Conservation (phyloP, 768 basidiomycete genomes). For the Grammothele lineata region DNA sequence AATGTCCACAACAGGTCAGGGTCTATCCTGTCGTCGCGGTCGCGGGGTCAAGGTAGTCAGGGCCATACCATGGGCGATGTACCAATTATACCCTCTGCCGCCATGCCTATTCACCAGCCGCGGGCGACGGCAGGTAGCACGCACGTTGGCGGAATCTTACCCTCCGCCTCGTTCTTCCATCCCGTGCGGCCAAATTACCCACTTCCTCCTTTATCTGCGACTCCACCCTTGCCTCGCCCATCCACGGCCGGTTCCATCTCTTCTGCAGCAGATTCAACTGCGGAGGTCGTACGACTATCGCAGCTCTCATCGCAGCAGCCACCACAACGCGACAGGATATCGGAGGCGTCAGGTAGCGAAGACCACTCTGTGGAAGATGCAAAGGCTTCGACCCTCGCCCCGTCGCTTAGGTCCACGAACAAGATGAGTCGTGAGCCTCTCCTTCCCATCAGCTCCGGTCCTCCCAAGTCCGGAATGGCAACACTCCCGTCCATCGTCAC, state of each 20-base stretch:
- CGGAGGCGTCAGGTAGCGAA: constrained; percentile 36
- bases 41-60: constrained; percentile 8
- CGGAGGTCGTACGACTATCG: constrained; percentile 38
- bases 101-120: constrained; percentile 19
- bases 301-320: constrained; percentile 30
- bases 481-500: constrained; percentile 24
- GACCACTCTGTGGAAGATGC: constrained; percentile 29
- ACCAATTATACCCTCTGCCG: constrained; percentile 17
- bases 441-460: constrained; percentile 44
- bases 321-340: constrained; percentile 27
- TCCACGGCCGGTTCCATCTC: constrained; percentile 25
- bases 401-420: constrained; percentile 32
- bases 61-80: constrained; percentile 11
- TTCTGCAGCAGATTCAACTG: constrained; percentile 21
- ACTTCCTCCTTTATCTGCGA: constrained; percentile 38
- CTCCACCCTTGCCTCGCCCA: constrained; percentile 28
- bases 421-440: constrained; percentile 75
- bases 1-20: constrained; percentile 8
- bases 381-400: constrained; percentile 30
- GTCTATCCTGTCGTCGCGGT: constrained; percentile 11
- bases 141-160: constrained; percentile 71
- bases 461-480: constrained; percentile 15
- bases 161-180: constrained; percentile 75
- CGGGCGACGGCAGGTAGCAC: constrained; percentile 29
- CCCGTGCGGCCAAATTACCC: constrained; percentile 59